Percentiles rank a stretch among this genome's conserved stretches.
Evolutionary conservation across 2,329 filamentous ascomycete species (phyloP).

Genomic region (Hymenoscyphus fructigenus): DNA sequence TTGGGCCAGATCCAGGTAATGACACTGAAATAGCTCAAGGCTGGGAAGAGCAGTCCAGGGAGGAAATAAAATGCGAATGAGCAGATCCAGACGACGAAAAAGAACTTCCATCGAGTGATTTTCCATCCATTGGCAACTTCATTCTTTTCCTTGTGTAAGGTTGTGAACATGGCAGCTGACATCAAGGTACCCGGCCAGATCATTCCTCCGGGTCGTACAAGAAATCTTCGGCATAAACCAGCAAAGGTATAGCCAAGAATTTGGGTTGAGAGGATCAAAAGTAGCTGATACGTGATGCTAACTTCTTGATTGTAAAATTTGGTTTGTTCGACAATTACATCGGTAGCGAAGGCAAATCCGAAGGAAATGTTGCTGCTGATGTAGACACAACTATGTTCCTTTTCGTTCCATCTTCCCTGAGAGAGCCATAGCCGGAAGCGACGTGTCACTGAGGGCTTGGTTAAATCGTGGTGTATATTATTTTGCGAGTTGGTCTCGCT

Average conservation of each 20-base stretch:
- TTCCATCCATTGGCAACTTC: conserved; percentile 79
- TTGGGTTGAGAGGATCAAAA: conserved; percentile 83
- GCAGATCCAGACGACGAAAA: conserved; percentile 68
- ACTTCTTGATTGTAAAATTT: conserved; percentile 85
- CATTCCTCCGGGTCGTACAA: conserved; percentile 84
- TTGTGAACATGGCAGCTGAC: conserved; percentile 86
- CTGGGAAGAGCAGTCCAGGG: conserved; percentile 78
- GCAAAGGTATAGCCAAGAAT: conserved; percentile 86
- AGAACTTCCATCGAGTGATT: conserved; percentile 81
- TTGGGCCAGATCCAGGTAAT: conserved; percentile 86
- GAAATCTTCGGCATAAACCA: conserved; percentile 74
- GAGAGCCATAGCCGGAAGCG: conserved; percentile 70
- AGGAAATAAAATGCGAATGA: conserved; percentile 83
- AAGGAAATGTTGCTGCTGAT: conserved; percentile 89
- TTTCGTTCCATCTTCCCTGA: conserved; percentile 82
- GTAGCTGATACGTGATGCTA: conserved; percentile 72
- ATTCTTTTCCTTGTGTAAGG: conserved; percentile 81
- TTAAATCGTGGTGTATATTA: conserved; percentile 3
- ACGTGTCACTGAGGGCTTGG: conserved; percentile 24
- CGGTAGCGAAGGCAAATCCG: conserved; percentile 84
- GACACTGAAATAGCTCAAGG: conserved; percentile 85
- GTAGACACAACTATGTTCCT: conserved; percentile 85
- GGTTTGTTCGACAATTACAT: conserved; percentile 87
- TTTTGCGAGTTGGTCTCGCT: conserved; percentile 18
- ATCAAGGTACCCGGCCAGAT: conserved; percentile 89